A percentile compares a stretch with the other conserved stretches of the same genome.
Evolutionary conservation across 768 basidiomycete species (phyloP).

Genomic region (Leucosporidium yakuticum): DNA sequence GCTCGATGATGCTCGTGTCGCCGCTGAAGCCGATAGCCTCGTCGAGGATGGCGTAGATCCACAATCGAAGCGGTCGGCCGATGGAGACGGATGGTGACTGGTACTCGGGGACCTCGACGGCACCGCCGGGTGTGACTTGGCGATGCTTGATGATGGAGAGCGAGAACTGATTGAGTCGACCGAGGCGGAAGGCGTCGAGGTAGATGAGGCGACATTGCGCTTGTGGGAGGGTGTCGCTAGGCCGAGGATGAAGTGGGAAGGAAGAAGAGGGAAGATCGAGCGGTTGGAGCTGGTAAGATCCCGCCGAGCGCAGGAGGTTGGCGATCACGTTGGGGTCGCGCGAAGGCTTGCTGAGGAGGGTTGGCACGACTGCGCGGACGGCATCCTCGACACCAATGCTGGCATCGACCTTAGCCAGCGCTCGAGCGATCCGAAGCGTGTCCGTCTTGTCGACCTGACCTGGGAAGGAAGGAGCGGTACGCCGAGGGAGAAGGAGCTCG

Average conservation of each 20-base stretch:
- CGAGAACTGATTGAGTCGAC: constrained; percentile 11
- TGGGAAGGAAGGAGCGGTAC: not conserved
- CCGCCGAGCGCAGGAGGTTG: constrained; percentile 14
- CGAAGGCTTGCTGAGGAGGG: not conserved
- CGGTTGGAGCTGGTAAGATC: constrained; percentile 12
- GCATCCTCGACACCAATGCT: constrained; percentile 12
- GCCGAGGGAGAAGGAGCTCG: not conserved
- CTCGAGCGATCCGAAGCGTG: constrained; percentile 4
- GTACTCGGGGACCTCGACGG: constrained; percentile 12
- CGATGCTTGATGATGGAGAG: constrained; percentile 28
- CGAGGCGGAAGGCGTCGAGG: constrained; percentile 10
- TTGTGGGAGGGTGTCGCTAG: constrained; percentile 2
- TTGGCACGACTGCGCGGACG: constrained; percentile 15
- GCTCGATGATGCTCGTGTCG: constrained; percentile 8
- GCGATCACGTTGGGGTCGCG: constrained; percentile 15
- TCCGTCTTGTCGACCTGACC: constrained; percentile 16
- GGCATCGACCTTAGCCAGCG: constrained; percentile 4
- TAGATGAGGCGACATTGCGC: not conserved
- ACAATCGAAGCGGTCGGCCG: constrained; percentile 11
- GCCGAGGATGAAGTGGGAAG: constrained; percentile 19
- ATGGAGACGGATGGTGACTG: constrained; percentile 11
- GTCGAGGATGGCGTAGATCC: constrained; percentile 21
- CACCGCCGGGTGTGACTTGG: constrained; percentile 3
- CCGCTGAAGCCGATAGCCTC: not conserved
- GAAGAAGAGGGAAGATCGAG: constrained; percentile 6